phyloP scores from a whole-genome alignment of 2,329 filamentous ascomycete genomes.

The Aspergillus tanneri region DNA sequence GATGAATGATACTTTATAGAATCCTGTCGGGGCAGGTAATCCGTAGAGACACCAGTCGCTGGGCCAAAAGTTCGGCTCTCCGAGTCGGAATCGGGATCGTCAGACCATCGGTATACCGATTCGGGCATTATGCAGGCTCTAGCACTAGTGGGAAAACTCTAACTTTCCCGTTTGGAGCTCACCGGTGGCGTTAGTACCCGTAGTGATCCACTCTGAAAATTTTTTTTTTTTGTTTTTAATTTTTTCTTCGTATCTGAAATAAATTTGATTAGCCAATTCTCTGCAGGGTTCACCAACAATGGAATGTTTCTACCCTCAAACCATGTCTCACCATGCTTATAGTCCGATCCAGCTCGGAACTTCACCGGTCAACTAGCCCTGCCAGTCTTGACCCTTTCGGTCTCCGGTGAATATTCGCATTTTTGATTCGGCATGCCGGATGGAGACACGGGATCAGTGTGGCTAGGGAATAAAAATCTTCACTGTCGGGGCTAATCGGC shows the following conservation, averaged over 20 bases:
- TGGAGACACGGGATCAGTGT: neutral
- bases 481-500: neutral
- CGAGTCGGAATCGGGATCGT: constrained; percentile 2
- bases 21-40: neutral
- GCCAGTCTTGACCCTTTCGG: constrained; percentile 7
- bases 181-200: neutral
- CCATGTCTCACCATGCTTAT: neutral
- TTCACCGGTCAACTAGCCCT: constrained; percentile 6
- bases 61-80: neutral
- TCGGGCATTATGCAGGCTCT: neutral
- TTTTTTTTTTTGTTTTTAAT: neutral
- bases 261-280: too few relatives aligned
- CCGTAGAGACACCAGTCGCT: neutral
- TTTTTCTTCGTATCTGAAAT: neutral
- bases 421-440: constrained; percentile 10
- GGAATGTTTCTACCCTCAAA: neutral
- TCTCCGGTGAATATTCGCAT: constrained; percentile 8
- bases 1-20: neutral
- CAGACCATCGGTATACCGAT: constrained; percentile 5
- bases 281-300: too few relatives aligned
- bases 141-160: neutral
- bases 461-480: neutral
- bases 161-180: constrained; percentile 14
- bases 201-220: neutral
- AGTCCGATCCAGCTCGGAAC: constrained; percentile 7